Evolutionary conservation across 2,329 filamentous ascomycete species (phyloP), one percentile per base, ranked within the genome.

Genomic region (Neurospora sp.): DNA sequence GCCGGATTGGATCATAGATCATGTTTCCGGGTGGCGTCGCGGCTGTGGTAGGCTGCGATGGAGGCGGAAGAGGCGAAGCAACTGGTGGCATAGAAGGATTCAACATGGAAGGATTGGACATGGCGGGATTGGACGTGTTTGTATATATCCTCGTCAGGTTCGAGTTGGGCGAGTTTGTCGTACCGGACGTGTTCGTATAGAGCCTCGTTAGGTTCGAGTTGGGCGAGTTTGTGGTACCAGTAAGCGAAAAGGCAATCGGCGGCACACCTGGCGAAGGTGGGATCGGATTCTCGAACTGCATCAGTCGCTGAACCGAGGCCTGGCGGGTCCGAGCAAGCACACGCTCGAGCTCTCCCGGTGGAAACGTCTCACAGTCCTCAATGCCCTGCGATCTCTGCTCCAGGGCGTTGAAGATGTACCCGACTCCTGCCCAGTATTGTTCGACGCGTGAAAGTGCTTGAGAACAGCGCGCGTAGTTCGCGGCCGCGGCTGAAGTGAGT

Each of bases 331-430:
- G 90, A 77, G 93, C 92, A 79, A 92, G 92, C 78, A 97, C 93
- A 76, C 88, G 90, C 77, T 93, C 92, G 79, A 92, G 92, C 78
- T 97, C 93, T 77, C 96, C 93, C 1, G 80, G 81, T 0, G 87
- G 89, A 72, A 85, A 89, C 0, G 87, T 89, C 76, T 89, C 87
- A 71, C 86, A 93, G 76, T 97, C 93, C 79, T 90, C 92, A 43
- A 95, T 92, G 0, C 93, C 93, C 78, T 95, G 93, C 15, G 92
- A 89, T 78, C 96, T 96, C 75, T 96, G 93, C 75, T 96, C 92
- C 11, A 97, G 82, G 0, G 93, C 92, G 0, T 92, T 95, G 43
- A 97, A 81, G 46, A 97, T 96, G 77, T 97, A 97, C 70, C 92
- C 90, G 36, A 93, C 90, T 8, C 93, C 93, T 42, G 91, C 91